Percentiles rank a stretch among this genome's conserved stretches.
Conservation (phyloP, 441 rosid species). For the Euphorbia celastroides region DNA sequence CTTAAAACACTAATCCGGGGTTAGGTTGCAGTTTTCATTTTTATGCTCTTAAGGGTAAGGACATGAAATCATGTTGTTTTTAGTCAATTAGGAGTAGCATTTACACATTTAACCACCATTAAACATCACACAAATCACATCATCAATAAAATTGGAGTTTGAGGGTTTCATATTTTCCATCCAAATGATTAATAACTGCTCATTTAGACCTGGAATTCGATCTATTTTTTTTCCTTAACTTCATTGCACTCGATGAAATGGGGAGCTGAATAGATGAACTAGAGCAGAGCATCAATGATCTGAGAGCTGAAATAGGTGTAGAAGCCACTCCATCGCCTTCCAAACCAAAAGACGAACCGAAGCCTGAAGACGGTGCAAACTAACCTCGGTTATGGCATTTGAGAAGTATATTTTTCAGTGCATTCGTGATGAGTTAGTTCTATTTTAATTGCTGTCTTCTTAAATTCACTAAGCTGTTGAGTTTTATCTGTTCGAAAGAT, state of each 20-base stretch:
- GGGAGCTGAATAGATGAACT: constrained; percentile 61
- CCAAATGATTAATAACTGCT: background rate
- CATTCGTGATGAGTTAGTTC: too few species aligned
- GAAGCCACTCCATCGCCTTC: constrained; percentile 65
- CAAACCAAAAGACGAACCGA: constrained; percentile 43
- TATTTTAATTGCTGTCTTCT: too few species aligned
- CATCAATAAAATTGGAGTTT: background rate
- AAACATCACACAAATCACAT: background rate
- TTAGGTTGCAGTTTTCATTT: background rate
- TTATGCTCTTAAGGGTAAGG: background rate
- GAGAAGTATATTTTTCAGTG: too few species aligned
- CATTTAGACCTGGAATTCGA: constrained; percentile 13
- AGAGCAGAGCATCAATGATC: constrained; percentile 64
- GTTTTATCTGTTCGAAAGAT: background rate
- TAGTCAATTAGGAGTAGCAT: too few species aligned
- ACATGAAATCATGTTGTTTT: constrained; percentile 7
- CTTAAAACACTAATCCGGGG: background rate
- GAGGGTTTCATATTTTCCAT: background rate
- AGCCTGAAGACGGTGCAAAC: constrained; percentile 39
- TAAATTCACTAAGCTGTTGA: too few species aligned
- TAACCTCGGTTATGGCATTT: background rate
- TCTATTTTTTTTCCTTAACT: constrained; percentile 33
- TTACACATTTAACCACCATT: background rate
- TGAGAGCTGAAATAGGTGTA: constrained; percentile 57
- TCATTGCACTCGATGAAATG: constrained; percentile 60